Evolutionary conservation across 2,329 filamentous ascomycete species (phyloP).

Genomic region (Endocalyx cinctus): DNA sequence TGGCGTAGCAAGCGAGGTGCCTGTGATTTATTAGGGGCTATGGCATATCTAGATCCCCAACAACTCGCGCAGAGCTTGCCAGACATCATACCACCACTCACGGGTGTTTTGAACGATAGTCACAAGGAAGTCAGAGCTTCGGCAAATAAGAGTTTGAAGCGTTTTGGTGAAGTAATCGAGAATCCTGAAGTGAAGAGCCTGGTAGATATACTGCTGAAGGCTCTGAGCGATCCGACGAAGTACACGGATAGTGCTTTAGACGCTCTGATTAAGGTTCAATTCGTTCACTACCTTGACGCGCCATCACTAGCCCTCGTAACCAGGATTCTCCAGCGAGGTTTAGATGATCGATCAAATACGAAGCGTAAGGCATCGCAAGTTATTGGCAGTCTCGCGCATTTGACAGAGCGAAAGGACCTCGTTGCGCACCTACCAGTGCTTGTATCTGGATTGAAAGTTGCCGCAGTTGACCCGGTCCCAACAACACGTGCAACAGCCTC

Average conservation of each 20-base stretch:
- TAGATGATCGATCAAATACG: slow-evolving; percentile 86
- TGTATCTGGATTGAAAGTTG: slow-evolving; percentile 81
- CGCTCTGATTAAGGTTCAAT: slow-evolving; percentile 93
- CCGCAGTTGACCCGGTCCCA: slow-evolving; percentile 91
- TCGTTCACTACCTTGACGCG: slow-evolving; percentile 96
- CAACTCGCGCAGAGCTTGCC: slow-evolving; percentile 89
- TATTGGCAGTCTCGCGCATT: slow-evolving; percentile 93
- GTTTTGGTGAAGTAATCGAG: slow-evolving; percentile 96
- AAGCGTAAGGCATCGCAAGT: slow-evolving; percentile 97
- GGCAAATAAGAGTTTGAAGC: slow-evolving; percentile 92
- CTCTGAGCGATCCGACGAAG: slow-evolving; percentile 93
- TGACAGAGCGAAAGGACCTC: slow-evolving; percentile 94
- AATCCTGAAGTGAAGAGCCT: slow-evolving; percentile 96
- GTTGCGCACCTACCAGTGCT: slow-evolving; percentile 86
- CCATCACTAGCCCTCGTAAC: slow-evolving; percentile 93
- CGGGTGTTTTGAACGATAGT: slow-evolving; percentile 90
- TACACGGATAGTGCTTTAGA: slow-evolving; percentile 95
- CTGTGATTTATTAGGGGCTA: slow-evolving; percentile 92
- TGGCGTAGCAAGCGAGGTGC: slow-evolving; percentile 99
- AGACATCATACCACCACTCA: slow-evolving; percentile 94
- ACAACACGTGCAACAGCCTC: slow-evolving; percentile 95
- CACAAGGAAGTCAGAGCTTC: slow-evolving; percentile 94
- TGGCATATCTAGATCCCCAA: slow-evolving; percentile 96
- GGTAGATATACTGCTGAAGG: slow-evolving; percentile 88
- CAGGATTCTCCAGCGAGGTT: slow-evolving; percentile 87